Percentiles rank a stretch among this genome's conserved stretches.
phyloP scores from a whole-genome alignment of 768 basidiomycete genomes.

The Naganishia friedmannii region DNA sequence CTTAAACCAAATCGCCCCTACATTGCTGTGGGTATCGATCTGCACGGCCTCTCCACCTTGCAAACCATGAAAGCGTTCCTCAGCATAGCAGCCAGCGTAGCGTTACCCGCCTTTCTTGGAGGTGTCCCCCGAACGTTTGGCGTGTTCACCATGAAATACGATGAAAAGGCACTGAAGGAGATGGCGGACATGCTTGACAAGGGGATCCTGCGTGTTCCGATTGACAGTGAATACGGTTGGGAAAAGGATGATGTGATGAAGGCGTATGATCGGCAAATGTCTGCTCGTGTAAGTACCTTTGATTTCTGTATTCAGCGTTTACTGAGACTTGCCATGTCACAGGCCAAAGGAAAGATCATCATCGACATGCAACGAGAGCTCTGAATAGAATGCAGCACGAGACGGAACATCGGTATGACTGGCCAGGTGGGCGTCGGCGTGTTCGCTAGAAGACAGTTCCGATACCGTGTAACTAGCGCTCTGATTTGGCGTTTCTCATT shows the following conservation, averaged over 20 bases:
- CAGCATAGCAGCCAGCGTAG: background rate
- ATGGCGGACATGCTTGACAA: constrained; percentile 6
- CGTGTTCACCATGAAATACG: constrained; percentile 16
- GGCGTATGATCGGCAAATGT: constrained; percentile 27
- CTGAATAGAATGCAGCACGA: background rate
- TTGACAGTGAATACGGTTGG: constrained; percentile 15
- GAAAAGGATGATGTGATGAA: constrained; percentile 27
- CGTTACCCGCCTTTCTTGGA: constrained; percentile 6
- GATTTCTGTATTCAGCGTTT: background rate
- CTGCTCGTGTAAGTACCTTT: constrained; percentile 25
- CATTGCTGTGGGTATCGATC: constrained; percentile 8
- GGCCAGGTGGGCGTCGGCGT: no score
- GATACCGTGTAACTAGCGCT: no score
- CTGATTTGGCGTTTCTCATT: no score
- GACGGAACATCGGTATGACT: no score
- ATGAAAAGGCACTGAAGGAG: constrained; percentile 3
- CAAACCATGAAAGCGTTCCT: constrained; percentile 12
- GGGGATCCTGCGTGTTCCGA: constrained; percentile 17
- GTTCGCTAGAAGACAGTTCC: no score
- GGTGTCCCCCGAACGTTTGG: constrained; percentile 18
- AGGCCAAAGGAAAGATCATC: constrained; percentile 31
- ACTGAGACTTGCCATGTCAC: constrained; percentile 4
- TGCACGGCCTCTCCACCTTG: constrained; percentile 17
- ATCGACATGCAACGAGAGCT: constrained; percentile 9
- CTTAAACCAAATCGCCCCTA: background rate